A percentile compares a stretch with the other conserved stretches of the same genome.
These are phyloP conservation scores for Physaria fendleri DNA, from an alignment of 345 rosid species.

Conservation along the genomic window DNA sequence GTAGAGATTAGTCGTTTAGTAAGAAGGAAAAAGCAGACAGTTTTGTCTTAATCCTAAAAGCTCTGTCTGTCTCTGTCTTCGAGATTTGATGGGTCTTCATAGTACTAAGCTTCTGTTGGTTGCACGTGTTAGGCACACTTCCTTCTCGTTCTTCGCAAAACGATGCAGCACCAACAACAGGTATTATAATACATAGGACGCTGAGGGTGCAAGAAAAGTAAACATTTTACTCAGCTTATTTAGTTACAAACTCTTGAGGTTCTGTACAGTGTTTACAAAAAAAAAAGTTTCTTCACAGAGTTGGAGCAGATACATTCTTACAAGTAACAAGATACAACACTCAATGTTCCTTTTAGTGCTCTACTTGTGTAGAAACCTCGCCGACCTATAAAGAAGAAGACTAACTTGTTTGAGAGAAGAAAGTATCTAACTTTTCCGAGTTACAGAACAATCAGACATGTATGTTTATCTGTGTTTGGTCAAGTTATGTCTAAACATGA, in stretches of 20 bases:
- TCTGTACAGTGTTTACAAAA: constrained; percentile 17
- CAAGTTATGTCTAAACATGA: background rate
- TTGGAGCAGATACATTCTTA: constrained; percentile 11
- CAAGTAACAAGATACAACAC: constrained; percentile 18
- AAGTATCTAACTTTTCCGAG: background rate
- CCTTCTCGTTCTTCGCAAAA: no score
- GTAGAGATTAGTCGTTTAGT: constrained; percentile 26
- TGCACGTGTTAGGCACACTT: constrained; percentile 27
- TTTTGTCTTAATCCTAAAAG: constrained; percentile 21
- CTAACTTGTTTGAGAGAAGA: background rate
- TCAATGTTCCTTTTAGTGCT: background rate
- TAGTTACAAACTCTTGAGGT: background rate
- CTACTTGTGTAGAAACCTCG: constrained; percentile 4
- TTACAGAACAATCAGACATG: background rate
- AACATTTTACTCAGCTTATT: background rate
- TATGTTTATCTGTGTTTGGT: background rate
- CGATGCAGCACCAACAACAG: no score
- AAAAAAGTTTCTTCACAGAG: constrained; percentile 8
- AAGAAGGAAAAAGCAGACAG: constrained; percentile 4
- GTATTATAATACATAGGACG: no score
- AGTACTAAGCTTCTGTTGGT: constrained; percentile 3
- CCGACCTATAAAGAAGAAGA: background rate
- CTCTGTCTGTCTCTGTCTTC: constrained; percentile 20
- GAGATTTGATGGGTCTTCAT: constrained; percentile 21
- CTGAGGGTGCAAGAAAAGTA: background rate